Evolutionary conservation across 2,329 filamentous ascomycete species (phyloP).

Genomic region (Phialemoniopsis sp.): DNA sequence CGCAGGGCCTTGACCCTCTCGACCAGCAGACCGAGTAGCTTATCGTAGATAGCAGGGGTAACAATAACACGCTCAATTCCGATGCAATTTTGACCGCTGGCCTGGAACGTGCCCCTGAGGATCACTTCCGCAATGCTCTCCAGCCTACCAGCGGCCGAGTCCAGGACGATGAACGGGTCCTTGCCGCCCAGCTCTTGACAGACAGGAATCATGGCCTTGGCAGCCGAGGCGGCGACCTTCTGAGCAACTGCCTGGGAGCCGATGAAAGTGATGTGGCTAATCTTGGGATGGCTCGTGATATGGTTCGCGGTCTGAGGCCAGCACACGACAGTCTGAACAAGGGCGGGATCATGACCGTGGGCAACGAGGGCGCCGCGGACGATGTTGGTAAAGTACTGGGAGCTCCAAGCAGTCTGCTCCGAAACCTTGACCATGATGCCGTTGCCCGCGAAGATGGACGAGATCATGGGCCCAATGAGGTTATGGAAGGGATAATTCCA

Average conservation of each 20-base stretch:
- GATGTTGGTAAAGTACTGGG: constrained; percentile 75
- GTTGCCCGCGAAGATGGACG: constrained; percentile 86
- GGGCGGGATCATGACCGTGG: constrained; percentile 75
- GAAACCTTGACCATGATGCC: constrained; percentile 90
- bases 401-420: constrained; percentile 93
- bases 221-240: constrained; percentile 80
- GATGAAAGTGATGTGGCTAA: constrained; percentile 93
- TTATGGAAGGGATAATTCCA: constrained; percentile 99
- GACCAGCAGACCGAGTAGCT: constrained; percentile 65
- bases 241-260: constrained; percentile 84
- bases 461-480: constrained; percentile 85
- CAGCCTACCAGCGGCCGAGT: constrained; percentile 66
- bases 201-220: constrained; percentile 80
- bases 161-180: constrained; percentile 84
- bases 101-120: constrained; percentile 91
- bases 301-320: constrained; percentile 80
- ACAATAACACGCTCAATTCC: constrained; percentile 92
- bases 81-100: constrained; percentile 95
- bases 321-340: constrained; percentile 83
- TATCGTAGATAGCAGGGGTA: constrained; percentile 69
- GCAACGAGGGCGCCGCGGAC: constrained; percentile 73
- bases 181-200: constrained; percentile 93
- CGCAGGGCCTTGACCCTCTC: constrained; percentile 72
- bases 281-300: constrained; percentile 78
- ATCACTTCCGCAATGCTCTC: constrained; percentile 74